phyloP scores from a whole-genome alignment of 495 filamentous ascomycete genomes.

The Saxophila tyrrhenica region DNA sequence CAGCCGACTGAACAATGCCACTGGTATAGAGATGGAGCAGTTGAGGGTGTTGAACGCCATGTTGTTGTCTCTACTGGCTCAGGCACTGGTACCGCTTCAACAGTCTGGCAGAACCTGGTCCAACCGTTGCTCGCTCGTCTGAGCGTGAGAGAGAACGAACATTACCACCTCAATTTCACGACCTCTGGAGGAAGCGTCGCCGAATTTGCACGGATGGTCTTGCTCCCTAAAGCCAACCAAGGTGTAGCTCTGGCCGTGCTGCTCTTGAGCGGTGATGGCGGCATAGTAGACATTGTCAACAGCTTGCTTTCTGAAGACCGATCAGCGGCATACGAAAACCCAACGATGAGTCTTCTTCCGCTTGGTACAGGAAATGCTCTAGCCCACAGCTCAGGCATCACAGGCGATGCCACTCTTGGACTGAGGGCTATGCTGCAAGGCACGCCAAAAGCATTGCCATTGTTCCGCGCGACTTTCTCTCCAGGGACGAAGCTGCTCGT shows the following conservation, averaged over 20 bases:
- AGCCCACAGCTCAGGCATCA: conserved; percentile 50
- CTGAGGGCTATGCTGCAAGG: conserved; percentile 41
- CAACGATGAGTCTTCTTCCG: conserved; percentile 55
- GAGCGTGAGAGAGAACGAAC: conserved; percentile 25
- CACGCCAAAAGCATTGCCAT: conserved; percentile 20
- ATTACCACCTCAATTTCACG: conserved; percentile 44
- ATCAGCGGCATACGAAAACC: conserved; percentile 29
- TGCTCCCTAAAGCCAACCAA: conserved; percentile 39
- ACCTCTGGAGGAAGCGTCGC: conserved; percentile 45
- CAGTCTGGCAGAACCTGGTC: conserved; percentile 46
- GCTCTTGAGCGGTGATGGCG: conserved; percentile 79
- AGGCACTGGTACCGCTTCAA: conserved; percentile 50
- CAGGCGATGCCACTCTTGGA: conserved; percentile 33
- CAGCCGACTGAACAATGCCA: conserved; percentile 4
- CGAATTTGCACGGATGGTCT: conserved; percentile 42
- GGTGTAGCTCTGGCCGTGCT: conserved; percentile 49
- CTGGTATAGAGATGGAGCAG: neutral
- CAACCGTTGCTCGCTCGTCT: conserved; percentile 44
- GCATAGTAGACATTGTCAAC: conserved; percentile 68
- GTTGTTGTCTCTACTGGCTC: conserved; percentile 65
- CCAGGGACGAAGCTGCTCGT: conserved; percentile 45
- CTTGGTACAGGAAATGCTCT: conserved; percentile 86
- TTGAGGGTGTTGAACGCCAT: neutral
- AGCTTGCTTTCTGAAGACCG: conserved; percentile 31
- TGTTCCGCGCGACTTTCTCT: conserved; percentile 49